These are phyloP conservation scores for Omphalea diandra DNA, from an alignment of 441 rosid genomes.

Conservation along the genomic window DNA sequence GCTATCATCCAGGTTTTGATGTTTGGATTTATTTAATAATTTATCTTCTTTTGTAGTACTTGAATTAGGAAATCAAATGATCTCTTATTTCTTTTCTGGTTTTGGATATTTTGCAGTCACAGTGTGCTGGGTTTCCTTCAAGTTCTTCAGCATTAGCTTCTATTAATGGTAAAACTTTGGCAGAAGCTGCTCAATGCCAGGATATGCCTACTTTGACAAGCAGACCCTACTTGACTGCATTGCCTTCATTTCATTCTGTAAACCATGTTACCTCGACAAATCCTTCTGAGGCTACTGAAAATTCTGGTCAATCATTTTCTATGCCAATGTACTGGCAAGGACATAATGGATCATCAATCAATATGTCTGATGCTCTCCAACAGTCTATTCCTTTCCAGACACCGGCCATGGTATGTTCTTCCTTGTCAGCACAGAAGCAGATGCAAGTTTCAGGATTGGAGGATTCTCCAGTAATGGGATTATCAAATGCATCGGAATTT, in stretches of 20 bases:
- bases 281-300: conserved; percentile 75
- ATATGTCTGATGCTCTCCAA: conserved; percentile 11
- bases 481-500: conserved; percentile 36
- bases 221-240: conserved; percentile 28
- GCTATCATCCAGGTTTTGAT: conserved; percentile 42
- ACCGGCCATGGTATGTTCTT: conserved; percentile 25
- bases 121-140: conserved; percentile 23
- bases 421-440: conserved; percentile 25
- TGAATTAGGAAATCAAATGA: not conserved
- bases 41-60: not conserved
- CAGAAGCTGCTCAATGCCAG: conserved; percentile 33
- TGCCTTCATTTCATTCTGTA: too few relatives aligned
- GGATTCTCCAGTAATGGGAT: conserved; percentile 35
- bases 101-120: conserved; percentile 30
- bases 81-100: not conserved
- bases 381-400: conserved; percentile 18
- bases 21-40: conserved; percentile 5
- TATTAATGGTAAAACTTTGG: conserved; percentile 30
- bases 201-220: conserved; percentile 43
- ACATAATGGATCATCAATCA: conserved; percentile 25
- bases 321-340: conserved; percentile 43
- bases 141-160: conserved; percentile 29
- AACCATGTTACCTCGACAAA: too few relatives aligned
- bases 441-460: conserved; percentile 18
- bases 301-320: conserved; percentile 46